These are phyloP conservation scores for Eucalyptus paniculata DNA, from an alignment of 345 rosid genomes.

Conservation along the genomic window DNA sequence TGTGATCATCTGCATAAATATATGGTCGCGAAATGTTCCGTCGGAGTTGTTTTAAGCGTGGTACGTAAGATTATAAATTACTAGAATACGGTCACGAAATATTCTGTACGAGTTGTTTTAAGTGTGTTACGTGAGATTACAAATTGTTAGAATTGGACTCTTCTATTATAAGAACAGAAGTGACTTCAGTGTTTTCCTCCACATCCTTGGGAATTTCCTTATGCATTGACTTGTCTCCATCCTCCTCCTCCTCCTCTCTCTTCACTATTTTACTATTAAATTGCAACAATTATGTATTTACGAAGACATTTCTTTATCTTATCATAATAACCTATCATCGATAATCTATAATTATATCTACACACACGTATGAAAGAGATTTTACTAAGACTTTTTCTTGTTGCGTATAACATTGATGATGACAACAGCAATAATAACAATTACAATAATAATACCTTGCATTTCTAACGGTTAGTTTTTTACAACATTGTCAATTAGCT, in stretches of 20 bases:
- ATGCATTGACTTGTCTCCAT: background rate
- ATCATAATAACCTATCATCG: background rate
- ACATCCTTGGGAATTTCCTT: background rate
- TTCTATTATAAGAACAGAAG: background rate
- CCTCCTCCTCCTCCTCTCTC: background rate
- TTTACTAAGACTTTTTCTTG: background rate
- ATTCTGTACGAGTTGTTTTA: background rate
- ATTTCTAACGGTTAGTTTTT: no score
- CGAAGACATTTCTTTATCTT: background rate
- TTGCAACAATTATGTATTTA: background rate
- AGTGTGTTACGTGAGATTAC: background rate
- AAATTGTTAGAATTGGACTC: background rate
- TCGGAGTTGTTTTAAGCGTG: background rate
- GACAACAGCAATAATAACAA: rapidly evolving
- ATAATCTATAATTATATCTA: no score
- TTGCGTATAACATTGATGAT: background rate
- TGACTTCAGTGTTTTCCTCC: background rate
- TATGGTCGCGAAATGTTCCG: background rate
- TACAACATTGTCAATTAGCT: background rate
- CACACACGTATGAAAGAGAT: background rate
- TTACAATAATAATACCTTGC: no score
- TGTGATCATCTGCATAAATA: background rate
- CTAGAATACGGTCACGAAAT: background rate
- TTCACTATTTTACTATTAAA: background rate
- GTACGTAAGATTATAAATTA: background rate